A percentile compares a stretch with the other conserved stretches of the same genome.
phyloP scores from a whole-genome alignment of 495 filamentous ascomycete species.

The Podospora tetraspora region DNA sequence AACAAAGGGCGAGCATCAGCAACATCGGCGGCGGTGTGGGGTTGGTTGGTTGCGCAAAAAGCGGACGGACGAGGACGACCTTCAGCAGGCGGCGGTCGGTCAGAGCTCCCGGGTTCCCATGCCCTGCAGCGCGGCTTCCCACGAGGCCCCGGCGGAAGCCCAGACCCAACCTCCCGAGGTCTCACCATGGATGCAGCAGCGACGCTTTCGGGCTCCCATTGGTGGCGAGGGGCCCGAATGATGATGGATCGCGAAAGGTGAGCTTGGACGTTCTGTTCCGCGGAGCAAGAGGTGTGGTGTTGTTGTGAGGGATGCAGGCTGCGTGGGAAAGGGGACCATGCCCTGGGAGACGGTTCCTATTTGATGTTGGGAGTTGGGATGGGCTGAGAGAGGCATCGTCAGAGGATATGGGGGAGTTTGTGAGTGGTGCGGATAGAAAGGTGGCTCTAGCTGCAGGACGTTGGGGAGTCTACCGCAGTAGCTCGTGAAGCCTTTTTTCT shows the following conservation, averaged over 20 bases:
- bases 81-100: not conserved
- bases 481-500: not conserved
- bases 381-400: no score
- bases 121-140: not conserved
- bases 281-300: not conserved
- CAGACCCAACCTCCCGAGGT: not conserved
- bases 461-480: not conserved
- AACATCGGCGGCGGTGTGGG: not conserved
- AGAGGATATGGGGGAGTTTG: not conserved
- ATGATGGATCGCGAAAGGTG: not conserved
- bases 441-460: not conserved
- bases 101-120: not conserved
- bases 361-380: not conserved
- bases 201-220: not conserved
- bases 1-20: not conserved
- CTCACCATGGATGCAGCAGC: not conserved
- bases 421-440: not conserved
- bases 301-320: not conserved
- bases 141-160: not conserved
- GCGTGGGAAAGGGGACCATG: not conserved
- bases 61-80: not conserved
- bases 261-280: not conserved
- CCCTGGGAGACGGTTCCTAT: not conserved
- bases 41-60: not conserved
- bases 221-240: not conserved